Evolutionary conservation across 495 filamentous ascomycete genomes (phyloP), one percentile per base, ranked within the genome.

Genomic region (Hypoxylon lienhwacheense): DNA sequence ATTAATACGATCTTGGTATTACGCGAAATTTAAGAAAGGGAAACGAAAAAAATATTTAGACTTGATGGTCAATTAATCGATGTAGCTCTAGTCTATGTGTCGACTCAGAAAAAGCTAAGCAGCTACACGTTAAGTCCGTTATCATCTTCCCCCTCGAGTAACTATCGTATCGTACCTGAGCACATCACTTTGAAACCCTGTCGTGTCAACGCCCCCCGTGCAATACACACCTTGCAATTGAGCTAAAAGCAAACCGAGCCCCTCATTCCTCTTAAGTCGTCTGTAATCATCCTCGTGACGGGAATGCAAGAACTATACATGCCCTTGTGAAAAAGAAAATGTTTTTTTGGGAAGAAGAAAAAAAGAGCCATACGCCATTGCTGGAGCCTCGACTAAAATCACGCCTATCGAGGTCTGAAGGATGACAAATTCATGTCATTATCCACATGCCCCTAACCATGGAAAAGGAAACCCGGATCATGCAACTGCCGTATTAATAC

Each of bases 291-390:
- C 40, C 45, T 65, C 54, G 14, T 62, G 29, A 55, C 53, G 60
- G 49, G 47, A 64, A 67, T 65, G 55, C 55, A 41, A 53, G 47
- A 56, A 62, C 43, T 50, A 59, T 33, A 57, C 53, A 33, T 40
- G 14, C 33, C 59, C 48, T 58, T 48, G 36, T 35, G 47, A 56
- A 58, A 42, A n/a, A n/a, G n/a, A n/a, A n/a, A n/a, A n/a, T n/a
- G n/a, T n/a, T n/a, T n/a, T n/a, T n/a, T n/a, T n/a, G n/a, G n/a
- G n/a, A n/a, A n/a, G n/a, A n/a, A n/a, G n/a, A n/a, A n/a, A n/a
- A n/a, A n/a, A n/a, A 60, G 51, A 44, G 33, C 62, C 59, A 45
- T 57, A 65, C 65, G 58, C 65, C 65, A 19, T 57, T 63, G 55
- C 55, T 67, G 7, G 51, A 52, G 47, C 54, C 54, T 67, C 58